A percentile compares a stretch with the other conserved stretches of the same genome.
Conservation (phyloP, 2,329 filamentous ascomycete species). For the Calcarisporium arbuscula region DNA sequence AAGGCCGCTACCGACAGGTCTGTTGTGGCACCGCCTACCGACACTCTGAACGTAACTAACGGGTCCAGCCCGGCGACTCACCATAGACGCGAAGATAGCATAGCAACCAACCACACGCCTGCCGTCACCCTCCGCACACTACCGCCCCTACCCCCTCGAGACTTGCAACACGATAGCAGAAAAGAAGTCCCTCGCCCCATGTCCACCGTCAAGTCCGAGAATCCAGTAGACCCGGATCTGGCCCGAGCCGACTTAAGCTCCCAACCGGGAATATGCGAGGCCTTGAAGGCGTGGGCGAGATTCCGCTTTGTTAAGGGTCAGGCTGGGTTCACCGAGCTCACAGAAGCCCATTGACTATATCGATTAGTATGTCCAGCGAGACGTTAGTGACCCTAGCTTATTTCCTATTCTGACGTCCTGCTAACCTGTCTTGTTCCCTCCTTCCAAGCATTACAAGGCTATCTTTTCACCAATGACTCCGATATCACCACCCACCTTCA, state of each 20-base stretch:
- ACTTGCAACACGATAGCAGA: too few species aligned
- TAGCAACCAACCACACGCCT: slow-evolving; percentile 13
- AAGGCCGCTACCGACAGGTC: slow-evolving; percentile 69
- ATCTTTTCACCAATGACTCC: slow-evolving; percentile 87
- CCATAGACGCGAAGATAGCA: slow-evolving; percentile 25
- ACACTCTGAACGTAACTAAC: slow-evolving; percentile 5
- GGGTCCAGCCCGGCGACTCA: slow-evolving; percentile 13
- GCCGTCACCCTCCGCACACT: neutral
- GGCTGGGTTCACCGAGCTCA: slow-evolving; percentile 96
- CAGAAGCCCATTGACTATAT: slow-evolving; percentile 91
- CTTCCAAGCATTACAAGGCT: slow-evolving; percentile 79
- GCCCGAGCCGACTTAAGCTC: slow-evolving; percentile 36
- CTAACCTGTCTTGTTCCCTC: neutral
- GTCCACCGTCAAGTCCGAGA: slow-evolving; percentile 12
- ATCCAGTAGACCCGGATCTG: slow-evolving; percentile 40
- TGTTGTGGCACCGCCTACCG: slow-evolving; percentile 18
- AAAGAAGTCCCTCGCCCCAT: slow-evolving; percentile 10
- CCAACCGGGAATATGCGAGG: slow-evolving; percentile 57
- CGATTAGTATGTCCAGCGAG: slow-evolving; percentile 69
- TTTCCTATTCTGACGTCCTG: slow-evolving; percentile 1
- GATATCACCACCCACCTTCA: slow-evolving; percentile 87
- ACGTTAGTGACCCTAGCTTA: neutral
- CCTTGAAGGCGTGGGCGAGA: slow-evolving; percentile 80
- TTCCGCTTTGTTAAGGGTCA: slow-evolving; percentile 92
- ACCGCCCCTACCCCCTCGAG: neutral